Conservation (phyloP, 176 grass and related monocot species). For the Aegilops longissima region DNA sequence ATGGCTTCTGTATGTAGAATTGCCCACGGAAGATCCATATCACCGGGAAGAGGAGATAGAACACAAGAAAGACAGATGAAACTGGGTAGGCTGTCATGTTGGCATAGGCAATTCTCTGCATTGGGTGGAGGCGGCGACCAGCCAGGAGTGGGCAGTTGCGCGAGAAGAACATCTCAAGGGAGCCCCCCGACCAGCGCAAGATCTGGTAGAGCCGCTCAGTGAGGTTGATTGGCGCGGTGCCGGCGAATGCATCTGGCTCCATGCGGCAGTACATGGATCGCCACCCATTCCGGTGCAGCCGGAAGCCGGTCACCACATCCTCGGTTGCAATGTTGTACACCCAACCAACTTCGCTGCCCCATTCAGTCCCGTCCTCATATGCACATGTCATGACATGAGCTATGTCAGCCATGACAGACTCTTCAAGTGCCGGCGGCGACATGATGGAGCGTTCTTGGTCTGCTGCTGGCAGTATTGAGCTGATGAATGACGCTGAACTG, state of each 20-base stretch:
- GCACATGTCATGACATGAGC: conserved; percentile 32
- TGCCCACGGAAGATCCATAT: conserved; percentile 52
- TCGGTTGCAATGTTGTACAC: conserved; percentile 57
- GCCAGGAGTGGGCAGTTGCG: conserved; percentile 43
- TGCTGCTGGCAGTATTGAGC: conserved; percentile 32
- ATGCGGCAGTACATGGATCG: conserved; percentile 55
- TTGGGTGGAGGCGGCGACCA: conserved; percentile 25
- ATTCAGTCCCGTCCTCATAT: conserved; percentile 39
- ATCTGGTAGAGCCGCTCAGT: conserved; percentile 57
- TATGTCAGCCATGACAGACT: conserved; percentile 32
- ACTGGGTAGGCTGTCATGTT: conserved; percentile 60
- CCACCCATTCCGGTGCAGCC: conserved; percentile 43
- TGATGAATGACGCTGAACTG: conserved; percentile 24
- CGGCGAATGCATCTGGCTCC: conserved; percentile 48
- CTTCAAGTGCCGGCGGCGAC: conserved; percentile 30
- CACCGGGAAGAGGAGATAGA: conserved; percentile 49
- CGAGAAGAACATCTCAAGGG: conserved; percentile 58
- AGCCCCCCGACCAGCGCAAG: conserved; percentile 49
- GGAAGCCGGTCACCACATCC: conserved; percentile 55
- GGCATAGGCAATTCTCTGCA: conserved; percentile 47
- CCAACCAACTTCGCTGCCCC: conserved; percentile 47
- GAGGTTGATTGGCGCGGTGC: conserved; percentile 53
- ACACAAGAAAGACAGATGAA: conserved; percentile 43
- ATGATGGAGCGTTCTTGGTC: conserved; percentile 41
- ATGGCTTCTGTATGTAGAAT: conserved; percentile 59